Evolutionary conservation across 352 stramenopile species (phyloP).

Genomic region (Phytophthora hybrid): DNA sequence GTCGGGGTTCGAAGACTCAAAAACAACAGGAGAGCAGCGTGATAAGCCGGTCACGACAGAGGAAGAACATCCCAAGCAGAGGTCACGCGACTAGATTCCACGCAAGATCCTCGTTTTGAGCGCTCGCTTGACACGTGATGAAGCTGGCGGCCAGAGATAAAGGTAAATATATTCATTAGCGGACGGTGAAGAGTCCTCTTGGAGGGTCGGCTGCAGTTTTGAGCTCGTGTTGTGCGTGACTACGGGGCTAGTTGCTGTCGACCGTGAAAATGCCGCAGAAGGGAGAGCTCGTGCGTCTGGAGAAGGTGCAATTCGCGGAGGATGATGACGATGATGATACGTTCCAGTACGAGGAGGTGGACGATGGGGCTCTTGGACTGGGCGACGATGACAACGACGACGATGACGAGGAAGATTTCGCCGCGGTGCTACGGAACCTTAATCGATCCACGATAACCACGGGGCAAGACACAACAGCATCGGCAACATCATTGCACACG

Average conservation of each 20-base stretch:
- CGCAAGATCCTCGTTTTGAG: not conserved
- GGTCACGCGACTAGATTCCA: conserved; percentile 6
- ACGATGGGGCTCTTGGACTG: conserved; percentile 60
- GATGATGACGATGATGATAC: conserved; percentile 86
- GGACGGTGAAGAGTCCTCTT: conserved; percentile 27
- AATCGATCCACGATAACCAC: conserved; percentile 62
- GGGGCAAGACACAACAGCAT: conserved; percentile 27
- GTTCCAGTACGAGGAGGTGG: conserved; percentile 85
- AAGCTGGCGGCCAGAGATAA: not conserved
- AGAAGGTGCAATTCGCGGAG: conserved; percentile 87
- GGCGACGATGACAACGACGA: conserved; percentile 77
- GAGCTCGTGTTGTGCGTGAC: conserved; percentile 11
- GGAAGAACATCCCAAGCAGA: conserved; percentile 28
- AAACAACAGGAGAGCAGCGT: conserved; percentile 14
- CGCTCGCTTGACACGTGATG: not conserved
- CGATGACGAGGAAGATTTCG: conserved; percentile 91
- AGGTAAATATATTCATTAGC: conserved; percentile 36
- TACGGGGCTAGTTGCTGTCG: conserved; percentile 10
- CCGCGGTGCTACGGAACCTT: conserved; percentile 78
- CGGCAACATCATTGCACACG: conserved; percentile 11
- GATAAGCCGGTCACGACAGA: conserved; percentile 13
- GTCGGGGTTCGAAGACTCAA: not conserved
- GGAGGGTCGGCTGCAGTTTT: conserved; percentile 8
- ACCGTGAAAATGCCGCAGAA: conserved; percentile 40
- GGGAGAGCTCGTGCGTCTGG: conserved; percentile 87